Percentiles rank a stretch among this genome's conserved stretches.
phyloP scores from a whole-genome alignment of 2,329 filamentous ascomycete species.

The Corynespora cassiicola region DNA sequence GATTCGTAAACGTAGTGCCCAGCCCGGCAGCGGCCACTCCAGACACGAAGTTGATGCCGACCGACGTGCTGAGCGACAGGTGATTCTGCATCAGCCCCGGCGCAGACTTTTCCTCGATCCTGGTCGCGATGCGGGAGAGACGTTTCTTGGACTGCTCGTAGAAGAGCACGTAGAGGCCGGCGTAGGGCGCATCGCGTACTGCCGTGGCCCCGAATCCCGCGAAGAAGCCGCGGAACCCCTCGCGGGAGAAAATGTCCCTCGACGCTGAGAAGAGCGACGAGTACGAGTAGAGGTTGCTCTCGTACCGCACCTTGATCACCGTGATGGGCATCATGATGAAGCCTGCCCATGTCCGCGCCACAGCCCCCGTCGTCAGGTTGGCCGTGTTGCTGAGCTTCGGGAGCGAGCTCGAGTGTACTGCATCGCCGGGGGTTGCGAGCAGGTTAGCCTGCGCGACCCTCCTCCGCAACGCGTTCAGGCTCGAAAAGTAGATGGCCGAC shows the following conservation, averaged over 20 bases:
- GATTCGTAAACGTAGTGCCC: slow-evolving; percentile 90
- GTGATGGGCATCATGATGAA: slow-evolving; percentile 95
- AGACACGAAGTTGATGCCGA: slow-evolving; percentile 83
- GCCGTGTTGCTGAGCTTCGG: slow-evolving; percentile 83
- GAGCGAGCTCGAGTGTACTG: slow-evolving; percentile 69
- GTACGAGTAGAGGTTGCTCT: slow-evolving; percentile 86
- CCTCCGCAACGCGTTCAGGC: slow-evolving; percentile 83
- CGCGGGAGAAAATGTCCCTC: slow-evolving; percentile 73
- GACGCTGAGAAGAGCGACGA: slow-evolving; percentile 75
- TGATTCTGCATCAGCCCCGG: slow-evolving; percentile 23
- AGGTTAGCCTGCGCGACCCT: slow-evolving; percentile 58
- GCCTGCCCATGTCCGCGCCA: slow-evolving; percentile 84
- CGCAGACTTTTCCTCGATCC: slow-evolving; percentile 33
- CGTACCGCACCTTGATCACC: slow-evolving; percentile 94
- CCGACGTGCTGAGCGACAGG: slow-evolving; percentile 52
- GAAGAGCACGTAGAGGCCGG: slow-evolving; percentile 90
- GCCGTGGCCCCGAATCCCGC: slow-evolving; percentile 93
- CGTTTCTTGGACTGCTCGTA: slow-evolving; percentile 84
- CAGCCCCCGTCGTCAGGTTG: slow-evolving; percentile 84
- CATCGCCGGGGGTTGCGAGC: slow-evolving; percentile 23
- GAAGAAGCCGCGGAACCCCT: slow-evolving; percentile 87
- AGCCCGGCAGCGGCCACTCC: slow-evolving; percentile 80
- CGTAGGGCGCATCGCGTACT: slow-evolving; percentile 93
- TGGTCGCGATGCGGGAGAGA: slow-evolving; percentile 51
- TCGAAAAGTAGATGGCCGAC: slow-evolving; percentile 91